Base-by-base conservation (phyloP, 2,329 filamentous ascomycete species). In the Fusarium fracticaudum region DNA sequence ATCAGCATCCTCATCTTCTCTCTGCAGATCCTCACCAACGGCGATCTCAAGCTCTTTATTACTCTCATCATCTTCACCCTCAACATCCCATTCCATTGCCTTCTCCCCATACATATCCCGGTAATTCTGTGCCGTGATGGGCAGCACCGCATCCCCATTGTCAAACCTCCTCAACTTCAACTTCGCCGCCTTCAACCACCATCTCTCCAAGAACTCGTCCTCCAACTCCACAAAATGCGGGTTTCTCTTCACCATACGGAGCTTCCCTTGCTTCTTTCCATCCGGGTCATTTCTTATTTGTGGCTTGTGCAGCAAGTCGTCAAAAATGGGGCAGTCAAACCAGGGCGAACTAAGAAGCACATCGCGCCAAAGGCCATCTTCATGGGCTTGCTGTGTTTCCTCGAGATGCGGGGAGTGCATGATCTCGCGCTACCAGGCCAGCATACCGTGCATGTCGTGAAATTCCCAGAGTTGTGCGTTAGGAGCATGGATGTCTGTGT, bases 361-460 rank as follows among this genome's bases (percentile, higher is more conserved):
- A 6, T 47, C 38, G 18, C 60, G 62, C 79, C 79, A 81, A 22
- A 77, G 59, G 33, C 79, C 77, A 29, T 79, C 77, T 17, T 61
- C 50, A 41, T 77, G 74, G 20, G 73, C 77, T 24, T 73, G 64
- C 14, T 69, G 38, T 37, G 72, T 67, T n/a, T 76, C 67, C 11
- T 73, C 53, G 29, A 60, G 67, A 31, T 64, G 69, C 14, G 69
- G 50, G 20, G 50, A 60, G 40, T 70, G 57, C 54, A 77, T 57
- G 59, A 74, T 77, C 44, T 76, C 69, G 61, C 79, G 79, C 70
- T 79, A 81, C 79, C 77, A 81, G 64, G 67, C 59, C 45, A 81
- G 69, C 77, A 73, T 73, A 15, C 57, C 57, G 14, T 3, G 15
- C 53, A 73, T 58, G 3, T 73, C 66, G 17, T 48, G 29, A 5